Base-by-base conservation (phyloP, 306 rosid species). In the Trifolium pratense region DNA sequence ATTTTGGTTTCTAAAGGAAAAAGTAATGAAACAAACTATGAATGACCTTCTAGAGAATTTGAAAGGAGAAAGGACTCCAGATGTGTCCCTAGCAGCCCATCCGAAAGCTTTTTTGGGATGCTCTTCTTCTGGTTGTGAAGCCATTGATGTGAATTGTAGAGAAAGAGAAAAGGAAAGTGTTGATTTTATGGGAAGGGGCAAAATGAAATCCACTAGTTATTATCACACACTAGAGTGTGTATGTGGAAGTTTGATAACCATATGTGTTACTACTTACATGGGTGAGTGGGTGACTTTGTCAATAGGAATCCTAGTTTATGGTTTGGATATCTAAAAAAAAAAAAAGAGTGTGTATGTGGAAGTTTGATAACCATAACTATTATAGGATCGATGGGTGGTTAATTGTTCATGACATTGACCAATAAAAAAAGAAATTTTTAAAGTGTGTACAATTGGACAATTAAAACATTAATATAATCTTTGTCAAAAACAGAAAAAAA, bases 51-150 rank as follows among this genome's bases (percentile, higher is more conserved):
- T 57, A 34, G 86, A 84, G 86, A 87, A 87, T 0, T 72, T 52
- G 69, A 87, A 84, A 16, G 90, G 90, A 62, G 88, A 84, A 29
- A 84, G 85, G 42, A 74, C 9, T 0, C 88, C 88, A 43, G 85
- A 80, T 2, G 75, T 0, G 16, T 84, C 85, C 29, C 74, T 46
- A 7, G 85, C 88, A 3, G 88, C 88, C 88, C 85, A 84, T 51
- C 88, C 88, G 17, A 78, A 70, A 13, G 83, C 85, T 73, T 74
- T 66, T 11, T 3, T 65, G n/a, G 88, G 85, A 62, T 84, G 85
- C 66, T 84, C 79, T 0, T 0, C 0, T 20, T 78, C 85, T 7
- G 83, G 18, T 64, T 52, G 48, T 32, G 3, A 8, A 2, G 81
- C 75, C 87, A 81, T 84, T 31, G 25, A 2, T 29, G 18, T 69